Evolutionary conservation across 2,329 filamentous ascomycete genomes (phyloP), one percentile per base, ranked within the genome.

Genomic region (Fusarium sp.): DNA sequence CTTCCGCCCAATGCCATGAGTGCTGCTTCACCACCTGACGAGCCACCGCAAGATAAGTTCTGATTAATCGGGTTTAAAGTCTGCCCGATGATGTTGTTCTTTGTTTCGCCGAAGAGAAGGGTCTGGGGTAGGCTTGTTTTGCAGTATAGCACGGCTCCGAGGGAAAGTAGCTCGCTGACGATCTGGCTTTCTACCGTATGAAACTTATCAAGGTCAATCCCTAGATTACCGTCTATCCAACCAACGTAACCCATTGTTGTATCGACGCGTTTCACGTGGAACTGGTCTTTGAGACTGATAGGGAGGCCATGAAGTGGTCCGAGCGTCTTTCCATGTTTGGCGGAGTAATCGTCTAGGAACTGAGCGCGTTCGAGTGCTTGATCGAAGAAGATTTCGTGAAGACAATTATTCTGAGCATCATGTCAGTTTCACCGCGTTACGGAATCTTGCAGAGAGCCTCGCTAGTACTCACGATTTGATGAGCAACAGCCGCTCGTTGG

Each of bases 241-340:
- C 75, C 79, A 1, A 81, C 73, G 7, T 82, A 80, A 0, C 81
- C 83, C 79, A 84, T 84, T 0, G 80, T 80, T 1, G 83, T 88
- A 61, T 88, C 74, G 4, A 85, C 76, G 2, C 86, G 89, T 61
- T 86, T 85, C 44, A 92, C 83, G 33, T 90, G 86, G 76, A 91
- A 91, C 21, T 88, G 87, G 63, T 91, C 89, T 77, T 91, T 91
- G 8, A 78, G 60, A 12, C 73, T 77, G 11, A 78, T 25, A 0
- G 75, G 76, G 0, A 78, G 45, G 1, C 76, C 76, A 42, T 77
- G 74, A 0, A 78, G 65, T 3, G 76, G 74, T 0, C 76, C 76
- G 1, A 75, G 0, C 2, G 72, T 52, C 10, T 49, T 57, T 3
- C 48, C 39, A 31, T 76, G 44, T 15, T 62, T 29, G 5, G 31